Conservation (phyloP, 495 filamentous ascomycete species). For the Evernia prunastri region DNA sequence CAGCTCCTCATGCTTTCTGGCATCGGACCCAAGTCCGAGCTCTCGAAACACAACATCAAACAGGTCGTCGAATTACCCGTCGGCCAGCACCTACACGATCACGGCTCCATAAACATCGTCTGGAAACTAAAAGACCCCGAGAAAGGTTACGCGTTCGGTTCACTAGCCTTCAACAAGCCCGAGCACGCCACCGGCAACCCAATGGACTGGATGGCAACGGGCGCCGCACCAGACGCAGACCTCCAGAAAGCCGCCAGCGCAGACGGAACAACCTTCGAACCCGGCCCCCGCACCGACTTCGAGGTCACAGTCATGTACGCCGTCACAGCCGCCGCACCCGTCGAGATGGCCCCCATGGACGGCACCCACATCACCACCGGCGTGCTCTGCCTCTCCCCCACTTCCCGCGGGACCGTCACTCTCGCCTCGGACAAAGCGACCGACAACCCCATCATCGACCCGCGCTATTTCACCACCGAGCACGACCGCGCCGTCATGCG, state of each 20-base stretch:
- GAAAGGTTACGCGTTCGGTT: constrained; percentile 31
- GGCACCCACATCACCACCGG: constrained; percentile 7
- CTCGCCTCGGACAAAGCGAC: constrained; percentile 2
- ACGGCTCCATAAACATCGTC: constrained; percentile 29
- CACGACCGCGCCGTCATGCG: constrained; percentile 10
- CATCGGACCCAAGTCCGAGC: constrained; percentile 31
- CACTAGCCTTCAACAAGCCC: constrained; percentile 30
- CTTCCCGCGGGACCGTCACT: constrained; percentile 13
- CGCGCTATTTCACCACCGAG: constrained; percentile 38
- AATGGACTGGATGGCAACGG: constrained; percentile 26
- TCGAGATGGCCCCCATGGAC: constrained; percentile 19
- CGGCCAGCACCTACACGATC: constrained; percentile 35
- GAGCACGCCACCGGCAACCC: constrained; percentile 31
- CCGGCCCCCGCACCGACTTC: constrained; percentile 1
- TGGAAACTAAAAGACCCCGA: constrained; percentile 39
- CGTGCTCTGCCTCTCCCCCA: neutral
- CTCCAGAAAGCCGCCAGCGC: constrained; percentile 30
- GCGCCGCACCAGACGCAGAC: constrained; percentile 17
- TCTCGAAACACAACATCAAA: constrained; percentile 28
- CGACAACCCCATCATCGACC: constrained; percentile 26
- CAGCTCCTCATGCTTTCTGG: constrained; percentile 47
- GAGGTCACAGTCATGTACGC: constrained; percentile 31
- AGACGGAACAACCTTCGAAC: constrained; percentile 25
- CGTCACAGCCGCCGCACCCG: constrained; percentile 20
- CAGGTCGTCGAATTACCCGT: constrained; percentile 30